Evolutionary conservation across 495 filamentous ascomycete genomes (phyloP).

Genomic region (Staphylotrichum longicolle): DNA sequence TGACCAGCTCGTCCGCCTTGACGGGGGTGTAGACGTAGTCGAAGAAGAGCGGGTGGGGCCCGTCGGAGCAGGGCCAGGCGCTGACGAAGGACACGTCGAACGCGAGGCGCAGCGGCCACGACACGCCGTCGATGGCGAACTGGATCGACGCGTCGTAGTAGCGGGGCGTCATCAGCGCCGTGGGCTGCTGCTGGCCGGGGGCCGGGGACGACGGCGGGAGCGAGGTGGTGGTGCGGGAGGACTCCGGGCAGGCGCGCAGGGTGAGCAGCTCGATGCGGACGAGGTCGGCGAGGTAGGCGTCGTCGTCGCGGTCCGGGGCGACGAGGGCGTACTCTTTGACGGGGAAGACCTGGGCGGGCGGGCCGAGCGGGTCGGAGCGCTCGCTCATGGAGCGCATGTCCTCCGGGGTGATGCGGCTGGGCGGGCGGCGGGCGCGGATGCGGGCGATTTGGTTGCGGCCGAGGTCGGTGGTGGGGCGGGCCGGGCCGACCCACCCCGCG

Average conservation of each 20-base stretch:
- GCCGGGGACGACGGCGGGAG: background rate
- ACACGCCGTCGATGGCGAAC: constrained; percentile 64
- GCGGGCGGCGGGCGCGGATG: constrained; percentile 53
- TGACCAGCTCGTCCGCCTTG: constrained; percentile 57
- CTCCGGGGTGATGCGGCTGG: constrained; percentile 43
- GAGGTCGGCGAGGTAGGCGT: constrained; percentile 49
- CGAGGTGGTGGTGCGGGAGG: constrained; percentile 8
- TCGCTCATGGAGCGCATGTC: constrained; percentile 59
- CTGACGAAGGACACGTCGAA: constrained; percentile 66
- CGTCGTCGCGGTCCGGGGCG: constrained; percentile 47
- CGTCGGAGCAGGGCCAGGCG: constrained; percentile 65
- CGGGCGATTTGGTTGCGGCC: constrained; percentile 60
- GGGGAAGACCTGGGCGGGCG: constrained; percentile 54
- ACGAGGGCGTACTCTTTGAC: constrained; percentile 61
- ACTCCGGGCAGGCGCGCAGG: constrained; percentile 37
- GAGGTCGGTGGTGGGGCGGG: constrained; percentile 59
- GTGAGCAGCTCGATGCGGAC: constrained; percentile 64
- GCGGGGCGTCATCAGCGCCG: constrained; percentile 32
- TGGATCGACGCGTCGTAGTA: constrained; percentile 62
- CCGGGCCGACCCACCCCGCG: constrained; percentile 68
- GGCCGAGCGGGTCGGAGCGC: constrained; percentile 64
- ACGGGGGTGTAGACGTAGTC: constrained; percentile 59
- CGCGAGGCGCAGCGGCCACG: constrained; percentile 59
- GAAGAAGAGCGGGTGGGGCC: constrained; percentile 67
- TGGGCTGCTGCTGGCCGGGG: constrained; percentile 11